These are phyloP conservation scores for Magnusiomyces ingens DNA, from an alignment of 1,139 yeast species.

Conservation along the genomic window DNA sequence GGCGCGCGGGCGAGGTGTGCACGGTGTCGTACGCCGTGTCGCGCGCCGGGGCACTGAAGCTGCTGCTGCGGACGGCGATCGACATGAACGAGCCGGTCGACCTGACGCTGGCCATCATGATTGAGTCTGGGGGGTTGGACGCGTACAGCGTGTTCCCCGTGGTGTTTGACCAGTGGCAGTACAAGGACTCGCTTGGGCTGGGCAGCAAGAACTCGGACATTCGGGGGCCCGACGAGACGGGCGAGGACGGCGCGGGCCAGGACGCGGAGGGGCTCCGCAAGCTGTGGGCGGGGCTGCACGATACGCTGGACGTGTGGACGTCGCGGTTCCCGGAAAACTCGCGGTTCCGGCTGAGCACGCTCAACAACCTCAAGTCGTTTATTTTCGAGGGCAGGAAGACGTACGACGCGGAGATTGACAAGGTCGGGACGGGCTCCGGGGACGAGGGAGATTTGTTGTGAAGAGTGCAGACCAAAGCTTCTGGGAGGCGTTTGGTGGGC, in stretches of 20 bases:
- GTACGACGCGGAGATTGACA: not conserved
- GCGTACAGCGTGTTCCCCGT: conserved; percentile 18
- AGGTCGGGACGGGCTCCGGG: too few relatives aligned
- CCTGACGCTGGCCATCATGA: not conserved
- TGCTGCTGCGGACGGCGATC: not conserved
- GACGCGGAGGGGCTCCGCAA: not conserved
- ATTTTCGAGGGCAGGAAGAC: not conserved
- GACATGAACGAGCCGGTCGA: conserved; percentile 2
- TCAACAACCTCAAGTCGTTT: not conserved
- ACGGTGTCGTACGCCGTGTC: not conserved
- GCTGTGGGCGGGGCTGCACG: not conserved
- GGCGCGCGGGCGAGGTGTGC: conserved; percentile 1
- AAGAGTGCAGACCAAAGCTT: too few relatives aligned
- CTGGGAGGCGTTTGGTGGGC: too few relatives aligned
- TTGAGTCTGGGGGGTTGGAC: conserved; percentile 9
- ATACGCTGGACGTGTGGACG: not conserved
- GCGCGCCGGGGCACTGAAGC: conserved; percentile 1
- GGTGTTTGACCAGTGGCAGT: conserved; percentile 18
- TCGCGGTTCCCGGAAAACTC: not conserved
- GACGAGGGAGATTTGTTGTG: too few relatives aligned
- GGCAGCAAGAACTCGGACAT: conserved; percentile 12
- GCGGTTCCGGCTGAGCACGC: not conserved
- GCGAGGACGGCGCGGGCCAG: too few relatives aligned
- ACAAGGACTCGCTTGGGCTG: conserved; percentile 18
- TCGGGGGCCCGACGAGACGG: too few relatives aligned